These are phyloP conservation scores for Phytophthora nicotianae DNA, from an alignment of 352 stramenopile genomes.

Conservation along the genomic window DNA sequence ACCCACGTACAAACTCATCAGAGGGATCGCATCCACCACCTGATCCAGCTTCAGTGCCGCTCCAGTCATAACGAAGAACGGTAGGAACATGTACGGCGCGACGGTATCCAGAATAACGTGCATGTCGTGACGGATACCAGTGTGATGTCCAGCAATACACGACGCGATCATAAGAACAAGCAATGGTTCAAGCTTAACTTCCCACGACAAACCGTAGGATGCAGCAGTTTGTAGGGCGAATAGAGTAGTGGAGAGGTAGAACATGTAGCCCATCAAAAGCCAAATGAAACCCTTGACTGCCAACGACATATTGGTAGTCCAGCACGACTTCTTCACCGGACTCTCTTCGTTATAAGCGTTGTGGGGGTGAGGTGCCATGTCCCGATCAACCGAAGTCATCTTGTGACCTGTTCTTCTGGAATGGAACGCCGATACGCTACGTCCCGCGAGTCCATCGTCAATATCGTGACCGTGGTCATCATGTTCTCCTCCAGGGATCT, in stretches of 20 bases:
- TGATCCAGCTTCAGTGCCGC: constrained; percentile 69
- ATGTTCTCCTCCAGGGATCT: constrained; percentile 40
- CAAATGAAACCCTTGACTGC: constrained; percentile 69
- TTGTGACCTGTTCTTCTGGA: constrained; percentile 21
- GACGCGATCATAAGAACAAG: constrained; percentile 72
- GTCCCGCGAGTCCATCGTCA: constrained; percentile 3
- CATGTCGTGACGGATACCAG: constrained; percentile 71
- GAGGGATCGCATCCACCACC: constrained; percentile 57
- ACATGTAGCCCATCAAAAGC: constrained; percentile 63
- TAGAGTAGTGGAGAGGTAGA: constrained; percentile 57
- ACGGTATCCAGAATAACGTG: constrained; percentile 69
- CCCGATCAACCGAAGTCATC: constrained; percentile 25
- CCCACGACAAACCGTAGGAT: constrained; percentile 57
- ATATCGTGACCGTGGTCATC: constrained; percentile 5
- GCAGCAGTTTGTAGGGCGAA: constrained; percentile 47
- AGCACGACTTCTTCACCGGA: constrained; percentile 12
- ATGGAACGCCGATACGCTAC: constrained; percentile 8
- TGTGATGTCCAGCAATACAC: constrained; percentile 63
- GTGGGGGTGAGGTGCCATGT: constrained; percentile 52
- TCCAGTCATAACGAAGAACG: constrained; percentile 80
- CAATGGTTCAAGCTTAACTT: constrained; percentile 71
- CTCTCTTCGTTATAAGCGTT: constrained; percentile 50
- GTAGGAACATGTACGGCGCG: constrained; percentile 73
- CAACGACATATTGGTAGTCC: constrained; percentile 37
- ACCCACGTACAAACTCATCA: constrained; percentile 68